phyloP scores from a whole-genome alignment of 2,329 filamentous ascomycete genomes.

The Stylonectria norvegica region DNA sequence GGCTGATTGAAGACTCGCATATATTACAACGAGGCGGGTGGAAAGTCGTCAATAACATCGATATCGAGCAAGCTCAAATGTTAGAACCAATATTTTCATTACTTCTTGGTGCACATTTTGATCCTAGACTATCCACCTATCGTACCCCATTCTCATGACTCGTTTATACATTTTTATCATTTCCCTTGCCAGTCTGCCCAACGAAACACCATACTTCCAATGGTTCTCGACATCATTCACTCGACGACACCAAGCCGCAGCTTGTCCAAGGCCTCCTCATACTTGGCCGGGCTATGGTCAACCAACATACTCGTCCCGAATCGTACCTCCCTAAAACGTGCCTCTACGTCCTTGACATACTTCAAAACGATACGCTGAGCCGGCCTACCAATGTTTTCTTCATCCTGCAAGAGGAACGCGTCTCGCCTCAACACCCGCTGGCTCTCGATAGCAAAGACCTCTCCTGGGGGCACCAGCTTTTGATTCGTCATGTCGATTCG shows the following conservation, averaged over 20 bases:
- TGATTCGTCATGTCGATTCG: conserved; percentile 64
- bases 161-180: no score
- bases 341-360: conserved; percentile 69
- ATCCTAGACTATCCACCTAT: no score
- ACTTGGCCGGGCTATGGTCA: conserved; percentile 72
- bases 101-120: no score
- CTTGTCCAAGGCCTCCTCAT: conserved; percentile 65
- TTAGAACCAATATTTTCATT: no score
- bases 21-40: no score
- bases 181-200: no score
- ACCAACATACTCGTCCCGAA: conserved; percentile 72
- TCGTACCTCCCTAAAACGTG: conserved; percentile 64
- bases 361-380: conserved; percentile 67
- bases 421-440: conserved; percentile 65
- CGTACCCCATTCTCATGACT: no score
- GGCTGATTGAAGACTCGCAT: conserved; percentile 18
- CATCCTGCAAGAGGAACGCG: conserved; percentile 50
- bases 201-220: no score
- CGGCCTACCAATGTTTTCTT: conserved; percentile 57
- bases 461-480: conserved; percentile 71
- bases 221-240: no score
- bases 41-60: no score
- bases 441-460: conserved; percentile 70
- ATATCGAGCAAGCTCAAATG: no score
- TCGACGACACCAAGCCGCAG: conserved; percentile 49